A percentile compares a stretch with the other conserved stretches of the same genome.
These are phyloP conservation scores for Crithidia fasciculata DNA, from an alignment of 208 protist species.

Conservation along the genomic window DNA sequence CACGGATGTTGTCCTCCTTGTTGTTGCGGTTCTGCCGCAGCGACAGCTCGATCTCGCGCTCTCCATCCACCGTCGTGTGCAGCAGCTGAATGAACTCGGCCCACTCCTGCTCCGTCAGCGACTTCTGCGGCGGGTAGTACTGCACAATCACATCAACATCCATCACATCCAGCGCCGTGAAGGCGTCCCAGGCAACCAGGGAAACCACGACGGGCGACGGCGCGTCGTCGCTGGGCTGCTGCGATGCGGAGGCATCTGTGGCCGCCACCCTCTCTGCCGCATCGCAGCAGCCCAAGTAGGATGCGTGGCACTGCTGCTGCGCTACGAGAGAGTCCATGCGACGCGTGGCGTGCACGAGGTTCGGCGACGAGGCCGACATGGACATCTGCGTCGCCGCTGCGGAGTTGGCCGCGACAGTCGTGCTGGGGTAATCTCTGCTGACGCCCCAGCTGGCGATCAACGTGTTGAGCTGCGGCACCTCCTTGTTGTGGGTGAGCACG, in stretches of 20 bases:
- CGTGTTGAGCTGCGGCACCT: slow-evolving; percentile 60
- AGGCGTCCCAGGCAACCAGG: slow-evolving; percentile 70
- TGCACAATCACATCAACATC: slow-evolving; percentile 81
- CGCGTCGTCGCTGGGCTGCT: not conserved
- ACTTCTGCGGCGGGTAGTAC: slow-evolving; percentile 83
- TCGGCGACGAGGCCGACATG: slow-evolving; percentile 6
- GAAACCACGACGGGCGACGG: slow-evolving; percentile 30
- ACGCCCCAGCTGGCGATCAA: slow-evolving; percentile 56
- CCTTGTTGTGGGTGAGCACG: slow-evolving; percentile 80
- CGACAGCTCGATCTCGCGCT: slow-evolving; percentile 51
- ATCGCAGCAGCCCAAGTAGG: slow-evolving; percentile 24
- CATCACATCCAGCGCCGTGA: slow-evolving; percentile 76
- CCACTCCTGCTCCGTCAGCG: slow-evolving; percentile 67
- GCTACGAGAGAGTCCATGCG: slow-evolving; percentile 53
- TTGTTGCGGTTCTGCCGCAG: slow-evolving; percentile 57
- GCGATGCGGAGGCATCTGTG: no score
- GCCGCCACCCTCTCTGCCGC: slow-evolving; percentile 12
- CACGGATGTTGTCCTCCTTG: slow-evolving; percentile 43
- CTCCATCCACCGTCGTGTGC: slow-evolving; percentile 71
- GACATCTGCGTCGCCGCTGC: not conserved
- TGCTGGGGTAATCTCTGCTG: slow-evolving; percentile 21
- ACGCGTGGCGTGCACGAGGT: slow-evolving; percentile 36
- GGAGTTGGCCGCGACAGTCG: not conserved
- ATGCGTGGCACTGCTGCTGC: slow-evolving; percentile 30
- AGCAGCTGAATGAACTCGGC: slow-evolving; percentile 75